phyloP scores from a whole-genome alignment of 2,329 filamentous ascomycete species.

The Penicillium sp. region DNA sequence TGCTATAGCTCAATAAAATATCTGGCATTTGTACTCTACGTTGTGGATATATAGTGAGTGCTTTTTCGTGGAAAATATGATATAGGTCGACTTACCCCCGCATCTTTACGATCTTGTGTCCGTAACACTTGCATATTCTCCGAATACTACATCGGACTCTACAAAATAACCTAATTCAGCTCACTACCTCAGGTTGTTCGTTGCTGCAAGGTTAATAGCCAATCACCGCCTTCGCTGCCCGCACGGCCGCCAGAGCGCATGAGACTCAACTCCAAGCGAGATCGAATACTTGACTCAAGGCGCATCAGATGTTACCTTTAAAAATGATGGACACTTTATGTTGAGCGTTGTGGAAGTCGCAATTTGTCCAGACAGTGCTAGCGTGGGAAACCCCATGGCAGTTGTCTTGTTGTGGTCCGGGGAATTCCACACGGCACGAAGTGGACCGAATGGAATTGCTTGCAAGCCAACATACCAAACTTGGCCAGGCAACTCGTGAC shows the following conservation, averaged over 20 bases:
- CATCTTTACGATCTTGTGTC: background rate
- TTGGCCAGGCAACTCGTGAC: slow-evolving; percentile 1
- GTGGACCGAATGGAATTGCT: background rate
- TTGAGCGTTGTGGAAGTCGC: background rate
- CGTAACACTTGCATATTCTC: background rate
- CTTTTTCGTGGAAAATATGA: too few species aligned
- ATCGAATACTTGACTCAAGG: background rate
- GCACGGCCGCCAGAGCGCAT: background rate
- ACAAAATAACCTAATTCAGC: background rate
- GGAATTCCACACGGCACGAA: slow-evolving; percentile 4
- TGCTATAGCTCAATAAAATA: background rate
- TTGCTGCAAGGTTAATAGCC: background rate
- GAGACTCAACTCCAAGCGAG: background rate
- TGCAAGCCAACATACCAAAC: slow-evolving; percentile 1
- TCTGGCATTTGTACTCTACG: background rate
- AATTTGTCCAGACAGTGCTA: background rate
- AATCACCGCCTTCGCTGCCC: background rate
- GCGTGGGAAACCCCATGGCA: background rate
- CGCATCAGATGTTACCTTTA: background rate
- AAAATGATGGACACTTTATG: background rate
- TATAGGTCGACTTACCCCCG: background rate
- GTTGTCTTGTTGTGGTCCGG: background rate
- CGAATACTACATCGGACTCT: background rate
- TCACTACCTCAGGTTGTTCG: background rate
- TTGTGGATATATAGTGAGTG: background rate